These are phyloP conservation scores for Punctularia strigosozonata DNA, from an alignment of 768 basidiomycete genomes.

Conservation along the genomic window DNA sequence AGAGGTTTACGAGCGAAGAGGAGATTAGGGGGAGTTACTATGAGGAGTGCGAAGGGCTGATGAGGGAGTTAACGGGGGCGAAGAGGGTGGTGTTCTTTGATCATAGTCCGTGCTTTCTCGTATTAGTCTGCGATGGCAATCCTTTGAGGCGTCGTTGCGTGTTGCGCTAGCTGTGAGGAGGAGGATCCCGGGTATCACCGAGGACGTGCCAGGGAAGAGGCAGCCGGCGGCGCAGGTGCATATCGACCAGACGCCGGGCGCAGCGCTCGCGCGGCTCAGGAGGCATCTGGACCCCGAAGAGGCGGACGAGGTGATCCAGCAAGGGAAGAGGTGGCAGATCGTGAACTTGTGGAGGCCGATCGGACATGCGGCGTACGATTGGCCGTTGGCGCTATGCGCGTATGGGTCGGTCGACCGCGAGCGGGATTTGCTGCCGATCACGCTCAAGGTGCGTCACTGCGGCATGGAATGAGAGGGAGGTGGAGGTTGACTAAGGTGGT, in stretches of 20 bases:
- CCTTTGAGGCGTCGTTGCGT: neutral
- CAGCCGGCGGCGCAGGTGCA: constrained; percentile 26
- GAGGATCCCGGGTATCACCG: neutral
- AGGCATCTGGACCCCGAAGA: constrained; percentile 25
- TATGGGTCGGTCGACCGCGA: constrained; percentile 24
- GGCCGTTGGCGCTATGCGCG: constrained; percentile 29
- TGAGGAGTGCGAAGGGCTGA: constrained; percentile 26
- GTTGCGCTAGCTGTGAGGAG: neutral
- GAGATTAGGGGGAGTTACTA: constrained; percentile 27
- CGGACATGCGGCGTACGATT: constrained; percentile 23
- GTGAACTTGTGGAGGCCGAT: constrained; percentile 39
- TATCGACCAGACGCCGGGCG: constrained; percentile 30
- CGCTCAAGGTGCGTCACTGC: too few species aligned
- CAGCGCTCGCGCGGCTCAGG: constrained; percentile 24
- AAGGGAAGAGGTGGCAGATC: constrained; percentile 29
- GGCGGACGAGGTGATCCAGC: constrained; percentile 28
- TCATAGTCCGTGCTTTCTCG: constrained; percentile 27
- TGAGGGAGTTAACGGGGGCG: constrained; percentile 27
- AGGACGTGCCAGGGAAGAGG: constrained; percentile 4
- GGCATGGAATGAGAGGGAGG: too few species aligned
- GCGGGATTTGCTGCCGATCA: constrained; percentile 23
- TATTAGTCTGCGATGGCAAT: neutral
- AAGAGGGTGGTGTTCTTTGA: constrained; percentile 32
- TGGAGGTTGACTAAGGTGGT: too few species aligned
- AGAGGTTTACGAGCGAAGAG: constrained; percentile 27